phyloP scores from a whole-genome alignment of 768 basidiomycete genomes.

The Termitomyces sp. region DNA sequence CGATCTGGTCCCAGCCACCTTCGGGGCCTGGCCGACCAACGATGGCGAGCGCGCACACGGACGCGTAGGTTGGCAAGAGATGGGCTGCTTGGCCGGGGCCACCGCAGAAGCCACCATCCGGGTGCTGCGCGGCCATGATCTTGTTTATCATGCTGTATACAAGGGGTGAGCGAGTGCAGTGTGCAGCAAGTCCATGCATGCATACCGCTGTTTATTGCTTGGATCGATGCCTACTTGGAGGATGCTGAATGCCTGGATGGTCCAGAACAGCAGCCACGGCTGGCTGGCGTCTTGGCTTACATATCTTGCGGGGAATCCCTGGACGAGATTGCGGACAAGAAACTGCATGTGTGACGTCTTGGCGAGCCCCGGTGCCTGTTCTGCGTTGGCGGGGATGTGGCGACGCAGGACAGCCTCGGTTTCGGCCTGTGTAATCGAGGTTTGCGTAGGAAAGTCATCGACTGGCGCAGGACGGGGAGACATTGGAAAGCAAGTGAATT shows the following conservation, averaged over 20 bases:
- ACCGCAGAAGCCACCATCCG: slow-evolving; percentile 86
- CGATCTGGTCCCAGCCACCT: slow-evolving; percentile 84
- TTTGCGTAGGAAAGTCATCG: slow-evolving; percentile 59
- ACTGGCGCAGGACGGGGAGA: slow-evolving; percentile 29
- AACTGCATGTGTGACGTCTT: slow-evolving; percentile 70
- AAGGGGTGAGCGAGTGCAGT: background rate
- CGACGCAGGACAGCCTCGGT: slow-evolving; percentile 62
- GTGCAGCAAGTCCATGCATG: background rate
- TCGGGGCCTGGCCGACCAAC: slow-evolving; percentile 65
- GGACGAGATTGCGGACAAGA: slow-evolving; percentile 63
- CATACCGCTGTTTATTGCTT: slow-evolving; percentile 72
- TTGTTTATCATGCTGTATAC: slow-evolving; percentile 67
- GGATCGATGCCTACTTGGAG: slow-evolving; percentile 78
- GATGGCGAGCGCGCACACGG: slow-evolving; percentile 79
- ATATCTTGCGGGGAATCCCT: slow-evolving; percentile 79
- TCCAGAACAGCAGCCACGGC: slow-evolving; percentile 96
- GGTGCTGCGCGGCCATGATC: slow-evolving; percentile 76
- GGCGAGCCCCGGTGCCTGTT: slow-evolving; percentile 37
- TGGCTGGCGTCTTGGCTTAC: slow-evolving; percentile 88
- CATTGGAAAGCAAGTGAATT: slow-evolving; percentile 13
- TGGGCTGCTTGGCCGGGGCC: slow-evolving; percentile 88
- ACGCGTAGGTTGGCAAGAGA: slow-evolving; percentile 84
- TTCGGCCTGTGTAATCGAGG: slow-evolving; percentile 54
- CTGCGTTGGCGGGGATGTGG: slow-evolving; percentile 35
- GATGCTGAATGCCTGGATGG: slow-evolving; percentile 74